A percentile compares a stretch with the other conserved stretches of the same genome.
These are phyloP conservation scores for Teunomyces gatunensis DNA, from an alignment of 805 yeast species.

Conservation along the genomic window DNA sequence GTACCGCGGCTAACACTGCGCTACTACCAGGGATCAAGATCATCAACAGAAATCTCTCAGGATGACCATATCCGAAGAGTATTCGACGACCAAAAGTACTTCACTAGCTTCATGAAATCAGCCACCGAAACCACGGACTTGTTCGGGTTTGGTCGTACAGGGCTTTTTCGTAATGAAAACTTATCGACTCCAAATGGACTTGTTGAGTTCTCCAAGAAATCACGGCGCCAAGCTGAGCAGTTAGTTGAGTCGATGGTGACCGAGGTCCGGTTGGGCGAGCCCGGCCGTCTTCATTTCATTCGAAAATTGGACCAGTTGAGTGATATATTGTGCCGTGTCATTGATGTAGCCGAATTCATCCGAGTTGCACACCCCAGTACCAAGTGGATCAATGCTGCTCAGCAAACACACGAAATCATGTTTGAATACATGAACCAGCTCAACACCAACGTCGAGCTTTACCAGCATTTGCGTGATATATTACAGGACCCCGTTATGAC, in stretches of 20 bases:
- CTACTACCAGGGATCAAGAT: neutral
- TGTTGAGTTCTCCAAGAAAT: slow-evolving; percentile 58
- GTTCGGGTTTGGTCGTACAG: slow-evolving; percentile 33
- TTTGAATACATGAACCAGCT: slow-evolving; percentile 91
- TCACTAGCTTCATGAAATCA: slow-evolving; percentile 48
- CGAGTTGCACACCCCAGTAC: slow-evolving; percentile 82
- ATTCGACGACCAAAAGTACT: slow-evolving; percentile 61
- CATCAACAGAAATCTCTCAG: neutral
- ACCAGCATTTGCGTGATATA: slow-evolving; percentile 55
- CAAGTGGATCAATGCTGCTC: slow-evolving; percentile 74
- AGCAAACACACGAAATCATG: slow-evolving; percentile 80
- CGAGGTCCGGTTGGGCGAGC: slow-evolving; percentile 35
- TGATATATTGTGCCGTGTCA: slow-evolving; percentile 86
- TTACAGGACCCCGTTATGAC: slow-evolving; percentile 38
- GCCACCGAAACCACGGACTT: slow-evolving; percentile 9
- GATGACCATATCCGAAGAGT: slow-evolving; percentile 38
- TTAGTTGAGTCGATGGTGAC: slow-evolving; percentile 56
- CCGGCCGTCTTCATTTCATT: slow-evolving; percentile 49
- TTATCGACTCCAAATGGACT: slow-evolving; percentile 71
- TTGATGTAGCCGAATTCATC: slow-evolving; percentile 90
- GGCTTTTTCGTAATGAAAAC: slow-evolving; percentile 73
- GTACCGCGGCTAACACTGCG: neutral
- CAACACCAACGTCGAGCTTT: slow-evolving; percentile 78
- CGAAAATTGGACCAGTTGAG: slow-evolving; percentile 76
- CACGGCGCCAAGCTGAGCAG: slow-evolving; percentile 62